A percentile compares a stretch with the other conserved stretches of the same genome.
These are phyloP conservation scores for Cadophora malorum DNA, from an alignment of 2,329 filamentous ascomycete species.

Conservation along the genomic window DNA sequence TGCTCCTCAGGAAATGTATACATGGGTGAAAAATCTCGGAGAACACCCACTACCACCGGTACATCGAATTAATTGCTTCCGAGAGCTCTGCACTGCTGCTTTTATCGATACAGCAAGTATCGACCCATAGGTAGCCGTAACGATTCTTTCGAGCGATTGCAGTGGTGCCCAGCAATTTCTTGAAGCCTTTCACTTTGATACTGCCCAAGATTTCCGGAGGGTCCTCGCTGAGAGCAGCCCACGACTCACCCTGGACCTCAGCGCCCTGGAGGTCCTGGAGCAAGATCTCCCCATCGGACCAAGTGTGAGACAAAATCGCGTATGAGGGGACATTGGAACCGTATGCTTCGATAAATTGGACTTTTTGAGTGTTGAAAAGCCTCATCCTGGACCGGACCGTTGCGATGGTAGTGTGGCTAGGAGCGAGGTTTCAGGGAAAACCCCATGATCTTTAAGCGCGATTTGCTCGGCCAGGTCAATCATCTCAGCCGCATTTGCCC, in stretches of 20 bases:
- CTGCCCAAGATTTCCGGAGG: not conserved
- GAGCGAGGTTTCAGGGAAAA: not conserved
- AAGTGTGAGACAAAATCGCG: constrained; percentile 17
- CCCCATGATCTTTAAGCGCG: not conserved
- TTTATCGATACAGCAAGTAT: constrained; percentile 35
- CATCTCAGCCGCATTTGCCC: not conserved
- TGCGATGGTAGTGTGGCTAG: not conserved
- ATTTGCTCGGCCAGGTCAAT: not conserved
- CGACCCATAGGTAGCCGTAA: constrained; percentile 20
- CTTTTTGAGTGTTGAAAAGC: not conserved
- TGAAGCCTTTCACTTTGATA: constrained; percentile 9
- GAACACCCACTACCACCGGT: constrained; percentile 26
- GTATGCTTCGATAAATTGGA: not conserved
- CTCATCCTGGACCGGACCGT: not conserved
- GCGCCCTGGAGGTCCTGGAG: constrained; percentile 1
- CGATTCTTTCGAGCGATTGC: not conserved
- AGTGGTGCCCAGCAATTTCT: not conserved
- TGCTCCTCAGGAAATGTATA: no score
- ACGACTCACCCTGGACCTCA: not conserved
- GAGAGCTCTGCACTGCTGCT: constrained; percentile 28
- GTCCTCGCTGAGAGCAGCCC: not conserved
- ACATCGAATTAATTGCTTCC: constrained; percentile 34
- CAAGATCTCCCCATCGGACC: constrained; percentile 5
- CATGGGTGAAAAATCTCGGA: no score
- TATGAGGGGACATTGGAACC: constrained; percentile 1